These are phyloP conservation scores for Lobulomyces angularis DNA, from an alignment of 192 early-diverging fungal species.

Conservation along the genomic window DNA sequence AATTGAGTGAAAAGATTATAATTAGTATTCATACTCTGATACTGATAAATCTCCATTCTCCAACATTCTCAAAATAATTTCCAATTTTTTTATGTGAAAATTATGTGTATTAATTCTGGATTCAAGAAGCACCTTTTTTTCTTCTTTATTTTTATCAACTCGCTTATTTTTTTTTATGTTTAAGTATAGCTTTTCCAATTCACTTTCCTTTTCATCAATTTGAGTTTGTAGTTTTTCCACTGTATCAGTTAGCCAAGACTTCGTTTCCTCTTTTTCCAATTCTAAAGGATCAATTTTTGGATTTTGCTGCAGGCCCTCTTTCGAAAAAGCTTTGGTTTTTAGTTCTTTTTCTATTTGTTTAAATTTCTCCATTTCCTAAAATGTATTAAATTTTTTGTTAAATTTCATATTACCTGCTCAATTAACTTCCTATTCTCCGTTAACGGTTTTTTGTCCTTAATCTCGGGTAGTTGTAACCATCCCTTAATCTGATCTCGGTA, in stretches of 20 bases:
- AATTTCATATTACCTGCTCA: slow-evolving; percentile 56
- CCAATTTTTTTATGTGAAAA: slow-evolving; percentile 78
- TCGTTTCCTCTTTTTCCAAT: slow-evolving; percentile 74
- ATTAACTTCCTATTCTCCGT: slow-evolving; percentile 87
- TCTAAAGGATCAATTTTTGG: slow-evolving; percentile 87
- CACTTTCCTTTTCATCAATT: slow-evolving; percentile 86
- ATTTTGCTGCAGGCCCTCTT: slow-evolving; percentile 74
- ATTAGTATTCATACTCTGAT: not conserved
- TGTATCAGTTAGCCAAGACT: slow-evolving; percentile 69
- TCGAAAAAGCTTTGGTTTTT: slow-evolving; percentile 97
- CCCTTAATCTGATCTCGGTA: slow-evolving; percentile 95
- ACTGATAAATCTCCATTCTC: slow-evolving; percentile 82
- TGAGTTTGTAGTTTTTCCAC: slow-evolving; percentile 78
- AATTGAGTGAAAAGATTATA: slow-evolving; percentile 9
- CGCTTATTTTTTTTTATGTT: slow-evolving; percentile 60
- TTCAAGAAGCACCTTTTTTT: slow-evolving; percentile 58
- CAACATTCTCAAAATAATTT: slow-evolving; percentile 82
- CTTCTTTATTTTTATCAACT: slow-evolving; percentile 63
- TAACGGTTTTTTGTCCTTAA: slow-evolving; percentile 90
- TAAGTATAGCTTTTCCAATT: slow-evolving; percentile 62
- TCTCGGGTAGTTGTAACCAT: slow-evolving; percentile 87
- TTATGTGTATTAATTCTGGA: slow-evolving; percentile 78
- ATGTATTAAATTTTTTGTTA: not conserved
- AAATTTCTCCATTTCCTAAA: slow-evolving; percentile 95
- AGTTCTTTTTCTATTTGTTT: slow-evolving; percentile 97